Conservation (phyloP, 495 filamentous ascomycete genomes). For the Amphirosellinia nigrospora region DNA sequence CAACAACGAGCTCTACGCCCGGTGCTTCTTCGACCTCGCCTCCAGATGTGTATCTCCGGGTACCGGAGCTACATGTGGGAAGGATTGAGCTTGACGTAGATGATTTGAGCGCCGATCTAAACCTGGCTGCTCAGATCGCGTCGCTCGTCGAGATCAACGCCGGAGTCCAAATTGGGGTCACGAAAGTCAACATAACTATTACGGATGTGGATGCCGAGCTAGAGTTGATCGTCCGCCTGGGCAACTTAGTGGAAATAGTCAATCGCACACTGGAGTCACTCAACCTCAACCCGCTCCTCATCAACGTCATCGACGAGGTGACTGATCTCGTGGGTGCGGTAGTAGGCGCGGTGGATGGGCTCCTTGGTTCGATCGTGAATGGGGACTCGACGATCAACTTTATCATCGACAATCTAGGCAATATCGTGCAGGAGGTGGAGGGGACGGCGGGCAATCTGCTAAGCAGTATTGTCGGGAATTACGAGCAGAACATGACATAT, state of each 20-base stretch:
- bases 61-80: constrained; percentile 60
- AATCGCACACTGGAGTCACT: constrained; percentile 60
- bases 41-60: constrained; percentile 61
- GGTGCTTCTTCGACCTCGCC: constrained; percentile 36
- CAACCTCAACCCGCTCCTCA: constrained; percentile 63
- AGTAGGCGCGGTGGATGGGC: constrained; percentile 59
- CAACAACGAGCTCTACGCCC: constrained; percentile 27
- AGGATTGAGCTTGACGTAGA: constrained; percentile 63
- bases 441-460: constrained; percentile 45
- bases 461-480: constrained; percentile 60
- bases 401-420: constrained; percentile 64
- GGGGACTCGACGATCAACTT: constrained; percentile 58
- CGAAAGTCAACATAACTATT: constrained; percentile 66
- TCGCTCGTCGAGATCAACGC: constrained; percentile 61
- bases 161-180: constrained; percentile 56
- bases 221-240: constrained; percentile 62
- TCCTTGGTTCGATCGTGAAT: constrained; percentile 60
- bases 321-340: constrained; percentile 55
- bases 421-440: constrained; percentile 61
- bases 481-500: constrained; percentile 61
- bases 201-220: constrained; percentile 60
- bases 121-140: constrained; percentile 61
- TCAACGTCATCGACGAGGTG: constrained; percentile 59
- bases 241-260: constrained; percentile 64
- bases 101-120: constrained; percentile 60